Evolutionary conservation across 495 filamentous ascomycete species (phyloP).

Genomic region (Penicillium coffeae): DNA sequence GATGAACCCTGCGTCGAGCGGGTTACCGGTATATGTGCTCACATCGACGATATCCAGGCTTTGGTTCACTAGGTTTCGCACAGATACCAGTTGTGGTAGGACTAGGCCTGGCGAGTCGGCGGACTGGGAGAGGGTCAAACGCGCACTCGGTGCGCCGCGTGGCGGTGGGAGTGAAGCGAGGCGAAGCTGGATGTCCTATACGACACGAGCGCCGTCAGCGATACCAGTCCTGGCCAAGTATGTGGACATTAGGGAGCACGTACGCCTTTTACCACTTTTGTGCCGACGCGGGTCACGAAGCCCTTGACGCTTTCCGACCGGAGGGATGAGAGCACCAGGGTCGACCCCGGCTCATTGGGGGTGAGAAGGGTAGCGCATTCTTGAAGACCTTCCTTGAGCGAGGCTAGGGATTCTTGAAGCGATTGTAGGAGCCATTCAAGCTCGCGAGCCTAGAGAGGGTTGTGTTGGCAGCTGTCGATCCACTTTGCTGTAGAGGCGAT

Average conservation of each 20-base stretch:
- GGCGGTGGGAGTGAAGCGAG: constrained; percentile 44
- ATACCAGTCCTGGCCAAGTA: background rate
- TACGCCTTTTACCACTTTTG: constrained; percentile 72
- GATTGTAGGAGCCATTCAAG: constrained; percentile 81
- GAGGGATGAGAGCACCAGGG: constrained; percentile 81
- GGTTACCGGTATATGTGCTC: constrained; percentile 62
- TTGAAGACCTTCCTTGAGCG: constrained; percentile 78
- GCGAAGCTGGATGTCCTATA: constrained; percentile 49
- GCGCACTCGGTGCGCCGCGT: constrained; percentile 44
- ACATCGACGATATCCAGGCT: constrained; percentile 76
- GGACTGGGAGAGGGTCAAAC: constrained; percentile 52
- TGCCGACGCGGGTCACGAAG: constrained; percentile 77
- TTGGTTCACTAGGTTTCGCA: constrained; percentile 70
- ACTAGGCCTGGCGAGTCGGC: constrained; percentile 49
- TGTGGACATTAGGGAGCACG: constrained; percentile 21
- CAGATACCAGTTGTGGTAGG: constrained; percentile 64
- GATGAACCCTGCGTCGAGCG: constrained; percentile 62
- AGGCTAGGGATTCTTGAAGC: constrained; percentile 70
- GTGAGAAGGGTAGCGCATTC: constrained; percentile 83
- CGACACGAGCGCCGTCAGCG: background rate
- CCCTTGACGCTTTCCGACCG: constrained; percentile 90
- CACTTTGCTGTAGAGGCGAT: constrained; percentile 14
- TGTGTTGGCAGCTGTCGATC: constrained; percentile 25
- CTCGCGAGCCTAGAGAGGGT: constrained; percentile 58
- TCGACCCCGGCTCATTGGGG: constrained; percentile 76